phyloP scores from a whole-genome alignment of 306 rosid genomes.

The Alnus rubra region DNA sequence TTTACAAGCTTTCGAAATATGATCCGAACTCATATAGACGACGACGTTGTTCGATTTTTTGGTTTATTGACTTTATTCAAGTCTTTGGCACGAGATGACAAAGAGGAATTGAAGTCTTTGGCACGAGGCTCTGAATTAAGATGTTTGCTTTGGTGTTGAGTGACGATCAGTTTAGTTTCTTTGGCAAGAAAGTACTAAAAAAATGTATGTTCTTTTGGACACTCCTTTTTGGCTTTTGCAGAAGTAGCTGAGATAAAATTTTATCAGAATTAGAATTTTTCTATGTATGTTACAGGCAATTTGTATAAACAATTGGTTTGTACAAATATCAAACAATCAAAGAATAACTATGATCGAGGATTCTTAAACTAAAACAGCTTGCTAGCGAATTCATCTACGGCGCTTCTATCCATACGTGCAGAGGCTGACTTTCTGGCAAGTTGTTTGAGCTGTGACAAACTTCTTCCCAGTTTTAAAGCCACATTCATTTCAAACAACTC shows the following conservation, averaged over 20 bases:
- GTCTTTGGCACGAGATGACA: too few relatives aligned
- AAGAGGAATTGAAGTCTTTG: too few relatives aligned
- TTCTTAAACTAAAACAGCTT: conserved; percentile 43
- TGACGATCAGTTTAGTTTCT: too few relatives aligned
- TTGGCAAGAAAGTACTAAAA: neutral
- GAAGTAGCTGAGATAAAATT: too few relatives aligned
- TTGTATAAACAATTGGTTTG: conserved; percentile 2
- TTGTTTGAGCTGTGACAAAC: conserved; percentile 49
- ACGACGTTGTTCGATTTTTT: too few relatives aligned
- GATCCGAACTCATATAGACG: too few relatives aligned
- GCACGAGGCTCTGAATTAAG: too few relatives aligned
- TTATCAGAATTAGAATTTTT: neutral
- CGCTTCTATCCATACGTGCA: conserved; percentile 33
- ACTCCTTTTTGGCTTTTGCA: too few relatives aligned
- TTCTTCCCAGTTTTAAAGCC: conserved; percentile 73
- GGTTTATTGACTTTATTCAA: too few relatives aligned
- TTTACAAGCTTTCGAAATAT: too few relatives aligned
- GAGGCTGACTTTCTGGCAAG: conserved; percentile 52
- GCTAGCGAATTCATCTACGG: conserved; percentile 65
- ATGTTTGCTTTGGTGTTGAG: too few relatives aligned
- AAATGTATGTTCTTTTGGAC: too few relatives aligned
- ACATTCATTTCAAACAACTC: conserved; percentile 53
- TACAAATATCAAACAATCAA: neutral
- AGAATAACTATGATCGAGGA: neutral
- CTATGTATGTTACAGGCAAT: neutral